Percentiles rank a stretch among this genome's conserved stretches.
phyloP scores from a whole-genome alignment of 805 yeast species.

The Teunomyces pallodes region DNA sequence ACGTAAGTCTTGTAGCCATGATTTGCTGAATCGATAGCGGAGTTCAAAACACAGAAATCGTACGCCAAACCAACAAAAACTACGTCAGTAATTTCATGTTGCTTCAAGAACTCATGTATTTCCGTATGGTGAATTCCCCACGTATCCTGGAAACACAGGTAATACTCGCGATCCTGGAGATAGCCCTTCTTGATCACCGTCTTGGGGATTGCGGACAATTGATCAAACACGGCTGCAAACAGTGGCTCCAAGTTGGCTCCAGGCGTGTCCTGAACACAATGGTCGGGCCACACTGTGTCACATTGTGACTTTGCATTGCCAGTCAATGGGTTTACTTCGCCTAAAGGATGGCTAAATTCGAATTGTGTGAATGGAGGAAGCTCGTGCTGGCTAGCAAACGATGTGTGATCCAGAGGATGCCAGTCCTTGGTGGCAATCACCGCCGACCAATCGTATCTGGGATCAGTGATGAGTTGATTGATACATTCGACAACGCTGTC shows the following conservation, averaged over 20 bases:
- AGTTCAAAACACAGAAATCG: conserved; percentile 80
- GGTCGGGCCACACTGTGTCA: conserved; percentile 84
- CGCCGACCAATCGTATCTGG: conserved; percentile 49
- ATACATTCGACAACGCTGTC: conserved; percentile 54
- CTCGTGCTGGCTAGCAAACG: conserved; percentile 73
- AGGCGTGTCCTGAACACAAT: conserved; percentile 69
- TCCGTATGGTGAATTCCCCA: conserved; percentile 76
- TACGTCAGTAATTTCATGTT: conserved; percentile 54
- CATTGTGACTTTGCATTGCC: conserved; percentile 22
- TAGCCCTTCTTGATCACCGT: conserved; percentile 66
- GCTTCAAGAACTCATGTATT: conserved; percentile 46
- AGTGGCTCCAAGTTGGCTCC: conserved; percentile 65
- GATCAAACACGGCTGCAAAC: conserved; percentile 37
- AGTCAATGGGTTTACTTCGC: conserved; percentile 21
- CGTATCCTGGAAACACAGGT: conserved; percentile 80
- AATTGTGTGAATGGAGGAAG: conserved; percentile 50
- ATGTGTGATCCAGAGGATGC: conserved; percentile 78
- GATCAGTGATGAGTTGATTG: conserved; percentile 40
- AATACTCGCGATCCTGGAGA: conserved; percentile 72
- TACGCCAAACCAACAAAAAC: conserved; percentile 80
- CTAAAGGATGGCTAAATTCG: conserved; percentile 50
- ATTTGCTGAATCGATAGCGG: conserved; percentile 66
- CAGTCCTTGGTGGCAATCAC: conserved; percentile 80
- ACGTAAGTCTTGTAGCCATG: conserved; percentile 66
- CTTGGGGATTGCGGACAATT: conserved; percentile 31